phyloP scores from a whole-genome alignment of 768 basidiomycete genomes.

The Phaeotremella skinneri region DNA sequence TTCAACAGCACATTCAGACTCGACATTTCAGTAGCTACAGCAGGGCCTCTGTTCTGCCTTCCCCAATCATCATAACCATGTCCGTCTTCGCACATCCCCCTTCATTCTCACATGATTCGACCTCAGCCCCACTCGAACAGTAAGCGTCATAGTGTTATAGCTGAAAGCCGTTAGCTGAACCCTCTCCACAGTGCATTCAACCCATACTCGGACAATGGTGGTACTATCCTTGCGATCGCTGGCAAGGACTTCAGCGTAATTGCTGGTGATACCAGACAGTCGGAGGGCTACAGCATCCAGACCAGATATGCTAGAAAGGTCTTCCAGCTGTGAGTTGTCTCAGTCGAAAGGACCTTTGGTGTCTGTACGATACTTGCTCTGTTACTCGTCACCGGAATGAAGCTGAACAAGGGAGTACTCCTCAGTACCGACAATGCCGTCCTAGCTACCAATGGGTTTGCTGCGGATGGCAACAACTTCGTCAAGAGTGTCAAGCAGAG shows the following conservation, averaged over 20 bases:
- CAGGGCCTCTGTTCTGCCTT: too few relatives aligned
- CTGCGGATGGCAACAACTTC: slow-evolving; percentile 95
- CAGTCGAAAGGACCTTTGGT: not conserved
- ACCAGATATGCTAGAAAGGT: slow-evolving; percentile 96
- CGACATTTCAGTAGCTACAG: too few relatives aligned
- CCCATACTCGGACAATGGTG: slow-evolving; percentile 90
- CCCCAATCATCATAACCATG: slow-evolving; percentile 19
- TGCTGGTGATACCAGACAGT: slow-evolving; percentile 94
- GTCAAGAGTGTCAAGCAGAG: slow-evolving; percentile 94
- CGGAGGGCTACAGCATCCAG: slow-evolving; percentile 96
- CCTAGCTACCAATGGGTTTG: slow-evolving; percentile 93
- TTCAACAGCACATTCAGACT: too few relatives aligned
- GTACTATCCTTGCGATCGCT: slow-evolving; percentile 87
- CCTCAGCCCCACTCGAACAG: slow-evolving; percentile 42
- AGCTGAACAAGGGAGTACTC: slow-evolving; percentile 10
- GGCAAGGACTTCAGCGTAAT: slow-evolving; percentile 91
- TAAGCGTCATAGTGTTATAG: slow-evolving; percentile 15
- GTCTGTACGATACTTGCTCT: not conserved
- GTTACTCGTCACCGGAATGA: not conserved
- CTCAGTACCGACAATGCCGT: slow-evolving; percentile 85
- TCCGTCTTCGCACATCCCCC: slow-evolving; percentile 33
- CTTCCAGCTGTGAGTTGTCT: slow-evolving; percentile 72
- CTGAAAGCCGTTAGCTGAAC: too few relatives aligned
- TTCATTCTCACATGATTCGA: slow-evolving; percentile 22
- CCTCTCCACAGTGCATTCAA: slow-evolving; percentile 60